A percentile compares a stretch with the other conserved stretches of the same genome.
phyloP scores from a whole-genome alignment of 2,329 filamentous ascomycete species.

The Aspergillus tubingensis region DNA sequence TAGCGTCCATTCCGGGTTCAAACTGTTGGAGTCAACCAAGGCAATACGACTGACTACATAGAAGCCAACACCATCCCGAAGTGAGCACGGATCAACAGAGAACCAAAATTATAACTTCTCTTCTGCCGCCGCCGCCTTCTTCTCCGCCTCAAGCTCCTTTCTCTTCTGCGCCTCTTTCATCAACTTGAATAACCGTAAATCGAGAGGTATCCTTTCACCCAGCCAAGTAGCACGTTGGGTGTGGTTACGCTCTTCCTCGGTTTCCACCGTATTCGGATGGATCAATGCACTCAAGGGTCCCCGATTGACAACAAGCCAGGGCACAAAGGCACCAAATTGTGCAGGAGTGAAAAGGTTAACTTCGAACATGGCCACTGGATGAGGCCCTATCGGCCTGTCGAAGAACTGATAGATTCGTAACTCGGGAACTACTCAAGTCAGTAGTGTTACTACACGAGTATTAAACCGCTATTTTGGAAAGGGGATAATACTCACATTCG shows the following conservation, averaged over 20 bases:
- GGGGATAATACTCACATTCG: constrained; percentile 62
- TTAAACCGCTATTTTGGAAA: not conserved
- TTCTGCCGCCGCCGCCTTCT: not conserved
- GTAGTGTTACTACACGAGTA: not conserved
- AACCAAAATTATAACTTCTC: not conserved
- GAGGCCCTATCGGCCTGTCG: constrained; percentile 77
- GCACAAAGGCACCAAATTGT: constrained; percentile 85
- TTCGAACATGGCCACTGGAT: constrained; percentile 87
- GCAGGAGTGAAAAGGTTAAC: constrained; percentile 83
- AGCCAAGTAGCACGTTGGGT: constrained; percentile 49
- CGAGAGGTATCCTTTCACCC: constrained; percentile 49
- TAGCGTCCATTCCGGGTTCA: not conserved
- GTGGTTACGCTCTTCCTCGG: constrained; percentile 56
- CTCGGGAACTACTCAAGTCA: constrained; percentile 68
- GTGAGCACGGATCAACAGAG: not conserved
- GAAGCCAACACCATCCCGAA: not conserved
- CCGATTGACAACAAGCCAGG: constrained; percentile 80
- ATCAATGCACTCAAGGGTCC: constrained; percentile 77
- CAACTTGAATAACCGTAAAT: constrained; percentile 42
- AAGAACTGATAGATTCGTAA: constrained; percentile 77
- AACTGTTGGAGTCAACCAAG: not conserved
- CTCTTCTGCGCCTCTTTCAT: constrained; percentile 27
- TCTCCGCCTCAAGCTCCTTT: constrained; percentile 15
- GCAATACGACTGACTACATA: not conserved
- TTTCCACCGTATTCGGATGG: constrained; percentile 71